phyloP scores from a whole-genome alignment of 805 yeast species.

The Saccharomycopsis olivae region DNA sequence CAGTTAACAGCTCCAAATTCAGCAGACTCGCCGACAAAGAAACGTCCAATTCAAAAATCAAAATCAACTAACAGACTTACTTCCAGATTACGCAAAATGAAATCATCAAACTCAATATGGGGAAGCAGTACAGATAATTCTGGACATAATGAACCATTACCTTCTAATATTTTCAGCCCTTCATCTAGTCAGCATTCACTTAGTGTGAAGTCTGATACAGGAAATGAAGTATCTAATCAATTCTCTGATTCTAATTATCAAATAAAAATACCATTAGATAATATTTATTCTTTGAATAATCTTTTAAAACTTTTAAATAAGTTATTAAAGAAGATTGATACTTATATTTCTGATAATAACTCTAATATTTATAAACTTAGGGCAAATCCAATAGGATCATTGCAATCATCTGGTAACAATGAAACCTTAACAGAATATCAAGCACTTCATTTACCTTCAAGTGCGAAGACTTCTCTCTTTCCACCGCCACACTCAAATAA shows the following conservation, averaged over 20 bases:
- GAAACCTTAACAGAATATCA: neutral
- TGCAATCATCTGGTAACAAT: neutral
- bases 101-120: slow-evolving; percentile 1
- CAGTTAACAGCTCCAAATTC: slow-evolving; percentile 22
- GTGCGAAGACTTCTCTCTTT: neutral
- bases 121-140: neutral
- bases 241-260: slow-evolving; percentile 7
- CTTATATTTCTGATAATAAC: neutral
- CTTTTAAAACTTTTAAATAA: slow-evolving; percentile 5
- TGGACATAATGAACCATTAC: neutral
- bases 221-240: too few relatives aligned
- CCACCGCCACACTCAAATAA: slow-evolving; percentile 1
- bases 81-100: slow-evolving; percentile 2
- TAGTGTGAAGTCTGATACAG: too few relatives aligned
- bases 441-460: neutral
- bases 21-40: neutral
- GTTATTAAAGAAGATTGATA: slow-evolving; percentile 2
- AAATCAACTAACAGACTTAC: neutral
- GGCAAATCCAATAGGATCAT: neutral
- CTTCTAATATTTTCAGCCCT: neutral
- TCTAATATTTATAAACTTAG: neutral
- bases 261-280: slow-evolving; percentile 8
- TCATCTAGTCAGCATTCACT: too few relatives aligned
- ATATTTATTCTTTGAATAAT: slow-evolving; percentile 4
- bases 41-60: neutral